Conservation (phyloP, 331 rosid species). For the Cydonia oblonga region DNA sequence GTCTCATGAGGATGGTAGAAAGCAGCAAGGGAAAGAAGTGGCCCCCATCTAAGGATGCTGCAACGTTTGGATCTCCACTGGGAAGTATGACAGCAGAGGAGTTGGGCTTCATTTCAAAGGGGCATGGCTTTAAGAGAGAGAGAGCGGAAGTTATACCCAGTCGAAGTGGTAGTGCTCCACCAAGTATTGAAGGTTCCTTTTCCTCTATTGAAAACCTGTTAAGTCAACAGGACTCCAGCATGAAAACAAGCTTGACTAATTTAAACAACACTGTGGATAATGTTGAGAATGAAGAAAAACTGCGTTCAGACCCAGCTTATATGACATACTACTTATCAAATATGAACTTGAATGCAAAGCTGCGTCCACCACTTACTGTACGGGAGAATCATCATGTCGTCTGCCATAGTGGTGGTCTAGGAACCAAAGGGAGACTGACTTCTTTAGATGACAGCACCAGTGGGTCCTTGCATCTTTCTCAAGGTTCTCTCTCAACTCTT, state of each 20-base stretch:
- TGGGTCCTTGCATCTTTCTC: constrained; percentile 25
- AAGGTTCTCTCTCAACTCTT: constrained; percentile 29
- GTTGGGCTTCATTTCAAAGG: constrained; percentile 23
- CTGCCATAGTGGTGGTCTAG: constrained; percentile 24
- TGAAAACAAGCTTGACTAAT: constrained; percentile 21
- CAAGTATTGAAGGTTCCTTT: constrained; percentile 60
- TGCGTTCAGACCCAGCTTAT: constrained; percentile 35
- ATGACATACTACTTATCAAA: constrained; percentile 17
- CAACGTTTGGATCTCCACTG: constrained; percentile 28
- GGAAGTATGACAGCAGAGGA: constrained; percentile 35
- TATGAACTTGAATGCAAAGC: constrained; percentile 33
- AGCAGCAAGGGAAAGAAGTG: constrained; percentile 31
- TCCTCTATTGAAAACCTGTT: constrained; percentile 32
- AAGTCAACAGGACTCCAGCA: constrained; percentile 23
- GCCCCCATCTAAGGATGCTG: constrained; percentile 31
- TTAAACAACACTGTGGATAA: constrained; percentile 14
- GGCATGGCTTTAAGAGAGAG: constrained; percentile 19
- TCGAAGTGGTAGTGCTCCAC: constrained; percentile 69
- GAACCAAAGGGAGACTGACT: constrained; percentile 22
- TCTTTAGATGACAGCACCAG: constrained; percentile 29
- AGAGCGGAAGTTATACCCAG: constrained; percentile 26
- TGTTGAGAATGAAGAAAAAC: constrained; percentile 25
- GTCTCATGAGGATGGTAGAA: constrained; percentile 47
- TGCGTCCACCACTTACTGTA: constrained; percentile 30
- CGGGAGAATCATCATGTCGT: constrained; percentile 19